Base-by-base conservation (phyloP, 305 asterid genomes). In the Fraxinus paxiana region DNA sequence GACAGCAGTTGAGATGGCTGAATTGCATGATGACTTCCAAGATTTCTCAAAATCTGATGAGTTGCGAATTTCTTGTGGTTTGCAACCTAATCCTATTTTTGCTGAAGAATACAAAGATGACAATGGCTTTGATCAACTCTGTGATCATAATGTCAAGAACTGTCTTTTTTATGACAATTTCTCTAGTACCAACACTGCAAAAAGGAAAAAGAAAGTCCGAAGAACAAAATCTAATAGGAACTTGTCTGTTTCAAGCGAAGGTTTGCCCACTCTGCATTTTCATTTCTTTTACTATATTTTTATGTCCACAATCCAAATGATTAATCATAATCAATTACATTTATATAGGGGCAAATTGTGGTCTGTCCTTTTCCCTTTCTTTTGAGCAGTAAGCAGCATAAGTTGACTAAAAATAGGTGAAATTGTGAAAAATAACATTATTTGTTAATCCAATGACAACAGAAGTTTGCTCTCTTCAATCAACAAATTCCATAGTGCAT, bases 191-290 rank as follows among this genome's bases (percentile, higher is more conserved):
- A 76, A 35, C 37, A 35, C 81, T 26, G 77, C 17, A 2, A 89
- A 87, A 80, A 82, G 73, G 83, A 88, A 89, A 87, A 93, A 84
- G 89, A 90, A 84, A 85, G 70, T 77, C 61, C 88, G 89, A 82
- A 91, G 85, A 84, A 80, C 80, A 24, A 90, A 85, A 56, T 30
- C 79, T 67, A 82, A 61, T 41, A 69, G 82, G 81, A 88, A 78
- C 38, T 75, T 77, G 76, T 84, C 87, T 24, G 71, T 56, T 79
- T 84, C 83, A 48, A 82, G 70, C 75, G 90, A 86, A 86, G 92
- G 94, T 91, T 76, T 10, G 73, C 67, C 31, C 37, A 48, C 73
- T 34, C 3, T 79, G 43, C 17, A 8, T 34, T 80, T 56, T 38
- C 12, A 22, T 34, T 10, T 35, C 17, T 59, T 72, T 28, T 54